Percentiles rank a stretch among this genome's conserved stretches.
phyloP scores from a whole-genome alignment of 257 asterid species.

The Solanum habrochaites region DNA sequence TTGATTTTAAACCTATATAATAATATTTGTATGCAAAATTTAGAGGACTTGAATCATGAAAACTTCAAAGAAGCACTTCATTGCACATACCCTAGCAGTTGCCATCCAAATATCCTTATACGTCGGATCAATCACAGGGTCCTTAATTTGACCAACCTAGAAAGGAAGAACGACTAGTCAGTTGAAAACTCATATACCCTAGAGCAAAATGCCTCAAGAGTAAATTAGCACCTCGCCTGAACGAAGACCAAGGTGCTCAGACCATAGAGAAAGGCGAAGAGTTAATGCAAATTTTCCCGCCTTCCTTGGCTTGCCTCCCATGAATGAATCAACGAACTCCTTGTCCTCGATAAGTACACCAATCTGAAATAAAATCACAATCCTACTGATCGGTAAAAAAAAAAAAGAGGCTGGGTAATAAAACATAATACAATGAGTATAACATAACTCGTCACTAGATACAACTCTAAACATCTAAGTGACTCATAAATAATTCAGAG shows the following conservation, averaged over 20 bases:
- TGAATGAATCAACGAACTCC: conserved; percentile 67
- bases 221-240: conserved; percentile 44
- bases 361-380: conserved; percentile 41
- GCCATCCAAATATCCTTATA: conserved; percentile 95
- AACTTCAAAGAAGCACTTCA: neutral
- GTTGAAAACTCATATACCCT: neutral
- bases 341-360: conserved; percentile 85
- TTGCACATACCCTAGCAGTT: conserved; percentile 70
- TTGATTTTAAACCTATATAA: neutral
- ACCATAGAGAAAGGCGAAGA: conserved; percentile 85
- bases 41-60: neutral
- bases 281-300: conserved; percentile 88
- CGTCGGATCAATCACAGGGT: conserved; percentile 77
- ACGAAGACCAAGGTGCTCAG: conserved; percentile 91
- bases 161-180: neutral
- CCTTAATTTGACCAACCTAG: conserved; percentile 58
- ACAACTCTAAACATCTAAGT: neutral
- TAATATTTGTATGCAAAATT: neutral
- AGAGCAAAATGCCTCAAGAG: neutral
- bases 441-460: neutral
- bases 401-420: neutral
- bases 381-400: neutral
- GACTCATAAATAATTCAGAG: neutral
- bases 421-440: neutral
- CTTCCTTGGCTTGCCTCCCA: conserved; percentile 74